Base-by-base conservation (phyloP, 2,329 filamentous ascomycete species). In the Simplicillium aogashimaense region DNA sequence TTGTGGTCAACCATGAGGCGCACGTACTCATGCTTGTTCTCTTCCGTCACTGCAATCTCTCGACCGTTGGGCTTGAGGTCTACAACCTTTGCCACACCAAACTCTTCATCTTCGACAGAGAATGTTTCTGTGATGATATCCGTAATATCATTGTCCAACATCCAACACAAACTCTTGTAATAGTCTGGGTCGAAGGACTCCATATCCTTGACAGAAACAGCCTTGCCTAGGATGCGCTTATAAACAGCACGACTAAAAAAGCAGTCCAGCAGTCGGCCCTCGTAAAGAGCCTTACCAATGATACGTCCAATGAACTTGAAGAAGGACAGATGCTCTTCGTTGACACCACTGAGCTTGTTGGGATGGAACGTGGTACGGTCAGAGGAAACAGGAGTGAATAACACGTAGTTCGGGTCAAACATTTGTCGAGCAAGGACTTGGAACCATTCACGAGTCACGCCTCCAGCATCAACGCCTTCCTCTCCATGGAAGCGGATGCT, bases 291-390 rank as follows among this genome's bases (percentile, higher is more conserved):
- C 65, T 98, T 98, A 53, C 92, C 94, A 51, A 98, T 98, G 63
- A 98, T 88, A 37, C 92, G 86, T 33, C 92, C 92, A 54, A 98
- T 95, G 65, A 98, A 98, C 60, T 97, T 97, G 78, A 98, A 98
- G 75, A 95, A 98, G 70, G 87, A 80, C 44, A 97, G 65, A 68
- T 98, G 94, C 63, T 98, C 90, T 29, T 86, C 82, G 58, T 98
- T 98, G 74, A 97, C 82, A 35, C 81, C 81, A 62, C 90, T 97
- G 47, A 94, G 76, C 56, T 87, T 87, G 63, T 95, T 98, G 13
- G 94, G 92, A 61, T 98, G 92, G 81, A 98, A 98, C 0, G 92
- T 98, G 1, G 94, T 98, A 40, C 90, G 83, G 58, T 98, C 92
- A 18, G 92, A 94, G 17, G 92, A 95, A 18, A 98, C 94, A 2